These are phyloP conservation scores for Miamiensis avidus DNA, from an alignment of 169 alveolate genomes.

Conservation along the genomic window DNA sequence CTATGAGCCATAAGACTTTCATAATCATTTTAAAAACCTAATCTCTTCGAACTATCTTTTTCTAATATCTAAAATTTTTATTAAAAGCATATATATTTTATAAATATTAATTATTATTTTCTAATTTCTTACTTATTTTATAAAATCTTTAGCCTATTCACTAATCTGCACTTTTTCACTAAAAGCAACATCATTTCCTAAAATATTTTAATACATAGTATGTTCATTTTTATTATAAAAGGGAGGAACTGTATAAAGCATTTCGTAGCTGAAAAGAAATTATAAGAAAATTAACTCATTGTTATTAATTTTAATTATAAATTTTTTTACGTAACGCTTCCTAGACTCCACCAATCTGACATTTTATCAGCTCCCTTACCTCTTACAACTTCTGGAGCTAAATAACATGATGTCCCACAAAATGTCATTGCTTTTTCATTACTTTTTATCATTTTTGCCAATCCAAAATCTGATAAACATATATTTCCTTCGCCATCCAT, in stretches of 20 bases:
- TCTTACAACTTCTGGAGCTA: constrained; percentile 77
- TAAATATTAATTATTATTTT: too few relatives aligned
- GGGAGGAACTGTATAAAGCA: constrained; percentile 58
- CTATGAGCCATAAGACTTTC: constrained; percentile 7
- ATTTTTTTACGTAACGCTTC: constrained; percentile 34
- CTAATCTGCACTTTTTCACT: too few relatives aligned
- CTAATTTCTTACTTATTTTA: neutral
- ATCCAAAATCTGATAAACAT: constrained; percentile 76
- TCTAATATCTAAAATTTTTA: constrained; percentile 18
- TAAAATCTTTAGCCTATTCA: neutral
- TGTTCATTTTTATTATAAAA: constrained; percentile 46
- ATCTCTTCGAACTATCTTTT: constrained; percentile 13
- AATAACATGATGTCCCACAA: constrained; percentile 80
- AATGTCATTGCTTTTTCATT: constrained; percentile 57
- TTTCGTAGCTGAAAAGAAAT: constrained; percentile 50
- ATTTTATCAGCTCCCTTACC: constrained; percentile 58
- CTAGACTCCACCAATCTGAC: constrained; percentile 78
- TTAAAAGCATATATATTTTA: neutral
- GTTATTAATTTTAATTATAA: constrained; percentile 14
- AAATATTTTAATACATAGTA: constrained; percentile 47
- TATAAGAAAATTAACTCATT: constrained; percentile 56
- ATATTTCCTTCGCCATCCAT: constrained; percentile 62
- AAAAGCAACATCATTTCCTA: neutral
- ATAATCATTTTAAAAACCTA: constrained; percentile 22
- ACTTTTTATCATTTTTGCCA: constrained; percentile 62